Evolutionary conservation across 2,329 filamentous ascomycete genomes (phyloP).

Genomic region (Aspergillus fumigatiaffinis): DNA sequence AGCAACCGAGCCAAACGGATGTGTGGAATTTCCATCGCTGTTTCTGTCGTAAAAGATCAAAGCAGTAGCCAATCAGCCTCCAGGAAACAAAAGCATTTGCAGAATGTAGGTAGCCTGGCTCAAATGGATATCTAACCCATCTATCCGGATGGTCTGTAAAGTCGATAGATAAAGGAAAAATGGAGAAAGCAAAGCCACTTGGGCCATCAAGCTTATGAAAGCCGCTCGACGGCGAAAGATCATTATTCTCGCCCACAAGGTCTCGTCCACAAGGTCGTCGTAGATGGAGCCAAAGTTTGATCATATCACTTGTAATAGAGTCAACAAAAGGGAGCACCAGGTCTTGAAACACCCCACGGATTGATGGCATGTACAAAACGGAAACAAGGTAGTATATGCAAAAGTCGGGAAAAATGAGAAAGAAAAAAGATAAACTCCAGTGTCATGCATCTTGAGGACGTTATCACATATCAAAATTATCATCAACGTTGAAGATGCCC

Average conservation of each 20-base stretch:
- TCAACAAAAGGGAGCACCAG: constrained; percentile 10
- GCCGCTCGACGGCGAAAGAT: background rate
- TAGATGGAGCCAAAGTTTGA: constrained; percentile 1
- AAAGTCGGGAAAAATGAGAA: constrained; percentile 17
- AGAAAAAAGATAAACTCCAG: constrained; percentile 26
- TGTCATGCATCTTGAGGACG: constrained; percentile 32
- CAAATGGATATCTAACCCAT: background rate
- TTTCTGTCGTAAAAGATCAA: background rate
- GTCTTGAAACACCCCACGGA: constrained; percentile 16
- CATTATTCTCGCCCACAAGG: background rate
- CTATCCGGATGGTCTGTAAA: background rate
- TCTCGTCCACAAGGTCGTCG: background rate
- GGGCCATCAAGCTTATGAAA: background rate
- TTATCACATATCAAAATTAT: constrained; percentile 45
- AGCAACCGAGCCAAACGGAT: background rate
- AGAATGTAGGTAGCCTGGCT: background rate
- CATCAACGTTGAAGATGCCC: constrained; percentile 43
- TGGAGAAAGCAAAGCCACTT: background rate
- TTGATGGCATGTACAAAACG: constrained; percentile 30
- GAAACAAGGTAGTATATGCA: constrained; percentile 24
- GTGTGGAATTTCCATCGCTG: background rate
- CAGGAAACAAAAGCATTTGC: background rate
- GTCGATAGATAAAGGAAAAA: background rate
- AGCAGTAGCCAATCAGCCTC: background rate
- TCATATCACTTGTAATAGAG: constrained; percentile 1